Conservation (phyloP, 2,329 filamentous ascomycete species). For the Xylaria sp. region DNA sequence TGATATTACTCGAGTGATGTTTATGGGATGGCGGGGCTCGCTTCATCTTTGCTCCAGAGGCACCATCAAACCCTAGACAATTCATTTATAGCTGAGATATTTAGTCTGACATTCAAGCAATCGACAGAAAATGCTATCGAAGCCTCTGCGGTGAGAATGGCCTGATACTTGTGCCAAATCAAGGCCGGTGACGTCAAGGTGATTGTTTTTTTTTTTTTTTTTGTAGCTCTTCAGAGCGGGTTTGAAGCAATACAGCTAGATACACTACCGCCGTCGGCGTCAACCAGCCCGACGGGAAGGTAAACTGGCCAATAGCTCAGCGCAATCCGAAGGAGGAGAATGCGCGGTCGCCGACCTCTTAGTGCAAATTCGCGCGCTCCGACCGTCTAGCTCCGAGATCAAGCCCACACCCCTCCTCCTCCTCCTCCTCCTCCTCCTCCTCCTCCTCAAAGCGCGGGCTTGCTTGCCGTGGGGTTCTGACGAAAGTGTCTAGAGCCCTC, state of each 20-base stretch:
- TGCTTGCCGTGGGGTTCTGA: constrained; percentile 6
- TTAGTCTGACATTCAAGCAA: neutral
- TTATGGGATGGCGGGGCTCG: too few species aligned
- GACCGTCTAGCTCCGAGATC: constrained; percentile 11
- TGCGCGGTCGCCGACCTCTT: constrained; percentile 15
- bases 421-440: too few species aligned
- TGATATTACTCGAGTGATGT: neutral
- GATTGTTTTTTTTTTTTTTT: neutral
- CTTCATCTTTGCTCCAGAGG: neutral
- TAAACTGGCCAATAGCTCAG: constrained; percentile 10
- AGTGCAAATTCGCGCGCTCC: neutral
- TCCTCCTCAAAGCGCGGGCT: constrained; percentile 3
- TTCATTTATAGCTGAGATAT: neutral
- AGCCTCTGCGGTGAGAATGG: neutral
- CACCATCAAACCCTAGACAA: neutral
- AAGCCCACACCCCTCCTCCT: constrained; percentile 9
- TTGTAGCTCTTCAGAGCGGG: neutral
- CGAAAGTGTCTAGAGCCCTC: constrained; percentile 3
- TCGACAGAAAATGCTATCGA: neutral
- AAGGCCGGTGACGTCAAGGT: neutral
- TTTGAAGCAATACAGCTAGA: neutral
- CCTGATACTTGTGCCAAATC: neutral
- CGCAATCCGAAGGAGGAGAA: neutral
- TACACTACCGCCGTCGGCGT: constrained; percentile 4
- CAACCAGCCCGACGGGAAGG: constrained; percentile 3